phyloP scores from a whole-genome alignment of 306 rosid species.

The Prunus kanzakura region DNA sequence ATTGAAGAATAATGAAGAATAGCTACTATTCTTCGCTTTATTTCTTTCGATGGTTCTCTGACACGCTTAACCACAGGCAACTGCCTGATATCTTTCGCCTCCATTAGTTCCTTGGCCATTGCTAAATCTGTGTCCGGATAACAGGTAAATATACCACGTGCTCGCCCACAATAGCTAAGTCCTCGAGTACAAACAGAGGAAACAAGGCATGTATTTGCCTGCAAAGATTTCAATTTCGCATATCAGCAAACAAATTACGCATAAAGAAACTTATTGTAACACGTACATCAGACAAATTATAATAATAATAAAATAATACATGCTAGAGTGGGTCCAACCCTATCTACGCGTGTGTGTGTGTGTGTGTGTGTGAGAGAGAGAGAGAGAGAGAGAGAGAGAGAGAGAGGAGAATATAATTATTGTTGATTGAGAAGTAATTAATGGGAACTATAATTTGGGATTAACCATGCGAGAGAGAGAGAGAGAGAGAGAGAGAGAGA shows the following conservation, averaged over 20 bases:
- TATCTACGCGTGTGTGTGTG: no score
- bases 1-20: slow-evolving; percentile 76
- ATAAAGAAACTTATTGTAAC: background rate
- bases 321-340: no score
- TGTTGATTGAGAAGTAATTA: no score
- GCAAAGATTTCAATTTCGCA: slow-evolving; percentile 27
- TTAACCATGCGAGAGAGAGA: no score
- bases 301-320: no score
- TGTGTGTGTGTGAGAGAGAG: no score
- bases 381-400: no score
- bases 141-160: slow-evolving; percentile 81
- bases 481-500: no score
- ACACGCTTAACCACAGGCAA: slow-evolving; percentile 84
- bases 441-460: no score
- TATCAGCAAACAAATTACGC: background rate
- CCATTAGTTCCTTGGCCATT: slow-evolving; percentile 90
- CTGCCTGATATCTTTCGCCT: slow-evolving; percentile 88
- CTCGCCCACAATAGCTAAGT: slow-evolving; percentile 71
- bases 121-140: slow-evolving; percentile 76
- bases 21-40: slow-evolving; percentile 69
- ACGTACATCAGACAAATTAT: no score
- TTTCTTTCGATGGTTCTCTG: slow-evolving; percentile 39
- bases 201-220: slow-evolving; percentile 64
- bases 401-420: no score
- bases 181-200: slow-evolving; percentile 86